Base-by-base conservation (phyloP, 495 filamentous ascomycete genomes). In the Halenospora varia region DNA sequence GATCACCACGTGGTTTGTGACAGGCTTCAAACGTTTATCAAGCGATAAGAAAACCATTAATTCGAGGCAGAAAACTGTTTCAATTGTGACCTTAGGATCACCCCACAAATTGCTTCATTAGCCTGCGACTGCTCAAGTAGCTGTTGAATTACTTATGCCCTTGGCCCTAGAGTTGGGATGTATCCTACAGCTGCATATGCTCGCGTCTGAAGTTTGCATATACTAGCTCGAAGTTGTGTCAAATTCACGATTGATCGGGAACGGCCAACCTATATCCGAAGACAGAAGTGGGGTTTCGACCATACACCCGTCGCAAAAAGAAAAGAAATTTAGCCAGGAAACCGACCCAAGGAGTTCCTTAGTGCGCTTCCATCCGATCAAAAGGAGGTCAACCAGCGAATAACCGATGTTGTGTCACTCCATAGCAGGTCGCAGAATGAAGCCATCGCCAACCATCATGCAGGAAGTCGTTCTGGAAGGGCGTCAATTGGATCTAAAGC, bases 391-490 rank as follows among this genome's bases (percentile, higher is more conserved):
- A n/a, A n/a, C n/a, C n/a, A 56, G 26, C 3, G 50, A 20, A 9
- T 11, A 29, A 44, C 24, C 51, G 9, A 42, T 39, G 51, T 44
- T 39, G 41, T 54, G 20, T 25, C 29, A 25, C 19, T 35, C 29
- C 29, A 35, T 13, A 35, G 29, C 29, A 35, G 4, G 29, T 13
- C 29, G 29, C 29, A 35, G 29, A 35, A 13, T 35, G 29, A 35
- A 35, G 29, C 29, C 29, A 35, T 35, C 29, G 29, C 29, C 10
- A 22, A 26, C 17, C 29, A 11, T 55, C 24, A 59, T 59, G 56
- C 50, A 53, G 20, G 48, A 18, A 48, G 40, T 22, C 23, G 23
- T 59, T 59, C 56, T 59, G 42, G 50, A 59, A 59, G 25, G 29
- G 17, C 50, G 35, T 48, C 49, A 54, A 53, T 35, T 35, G 29